Base-by-base conservation (phyloP, 2,329 filamentous ascomycete genomes). In the Neonectria sp. region DNA sequence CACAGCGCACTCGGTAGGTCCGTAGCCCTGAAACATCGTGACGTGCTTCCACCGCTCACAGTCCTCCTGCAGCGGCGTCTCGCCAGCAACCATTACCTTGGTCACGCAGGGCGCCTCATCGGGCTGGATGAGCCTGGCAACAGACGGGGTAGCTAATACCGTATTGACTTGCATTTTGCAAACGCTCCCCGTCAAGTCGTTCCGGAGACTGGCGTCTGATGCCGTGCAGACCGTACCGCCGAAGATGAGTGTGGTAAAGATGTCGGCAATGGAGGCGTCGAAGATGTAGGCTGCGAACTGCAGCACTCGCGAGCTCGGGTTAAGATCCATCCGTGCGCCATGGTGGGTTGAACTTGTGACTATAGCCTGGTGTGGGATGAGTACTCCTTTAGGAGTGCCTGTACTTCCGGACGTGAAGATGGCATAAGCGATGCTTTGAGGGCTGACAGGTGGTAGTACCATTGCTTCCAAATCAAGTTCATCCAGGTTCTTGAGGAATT, bases 381-480 rank as follows among this genome's bases (percentile, higher is more conserved):
- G 80, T 25, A 87, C 84, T 25, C 86, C 86, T 75, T 89, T 89
- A 0, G 87, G 87, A 25, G 79, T 80, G 13, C 87, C 87, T 0
- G 87, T 89, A 35, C 83, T 87, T 31, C 87, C 87, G 3, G 86
- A 88, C 6, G 87, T 89, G 73, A 88, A 89, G 70, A 88, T 84
- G 66, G 86, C 84, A 52, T 79, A 79, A 1, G 60, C 55, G 35
- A 17, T 7, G 35, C 13, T 37, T 37, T 17, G 35, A 17, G 35
- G 15, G 13, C 35, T 37, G 5, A 37, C 35, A 37, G 2, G 5
- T 6, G 35, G 35, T 2, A 37, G 35, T 37, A 3, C 6, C 35
- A 37, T 37, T 17, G 13, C 21, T 35, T 11, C 9, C 21, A 29
- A 9, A 7, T 55, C 53, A 48, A 2, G n/a, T 48, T 48, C 45